Percentiles rank a stretch among this genome's conserved stretches.
phyloP scores from a whole-genome alignment of 108 stramenopile genomes.

The Thalassiosira profunda region DNA sequence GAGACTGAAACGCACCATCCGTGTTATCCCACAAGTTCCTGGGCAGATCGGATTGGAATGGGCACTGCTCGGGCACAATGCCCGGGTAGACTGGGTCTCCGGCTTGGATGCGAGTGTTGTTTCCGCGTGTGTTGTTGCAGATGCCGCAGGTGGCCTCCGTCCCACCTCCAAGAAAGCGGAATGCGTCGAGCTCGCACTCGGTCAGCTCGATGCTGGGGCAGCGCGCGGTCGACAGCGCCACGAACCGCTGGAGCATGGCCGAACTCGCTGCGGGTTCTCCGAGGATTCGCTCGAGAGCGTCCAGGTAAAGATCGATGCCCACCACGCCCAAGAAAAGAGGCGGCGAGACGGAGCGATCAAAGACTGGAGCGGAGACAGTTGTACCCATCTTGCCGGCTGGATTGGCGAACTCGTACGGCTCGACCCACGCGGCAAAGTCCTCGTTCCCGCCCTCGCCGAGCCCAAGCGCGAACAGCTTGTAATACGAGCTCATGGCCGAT shows the following conservation, averaged over 20 bases:
- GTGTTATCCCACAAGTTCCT: slow-evolving; percentile 31
- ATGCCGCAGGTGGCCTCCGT: slow-evolving; percentile 26
- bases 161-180: slow-evolving; percentile 32
- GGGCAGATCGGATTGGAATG: slow-evolving; percentile 12
- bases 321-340: slow-evolving; percentile 38
- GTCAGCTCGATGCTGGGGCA: slow-evolving; percentile 43
- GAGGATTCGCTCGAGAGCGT: slow-evolving; percentile 23
- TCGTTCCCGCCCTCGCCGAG: slow-evolving; percentile 46
- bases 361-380: slow-evolving; percentile 68
- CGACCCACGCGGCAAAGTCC: slow-evolving; percentile 63
- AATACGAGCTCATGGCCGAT: slow-evolving; percentile 55
- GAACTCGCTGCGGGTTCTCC: slow-evolving; percentile 26
- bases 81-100: slow-evolving; percentile 1
- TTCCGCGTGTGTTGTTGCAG: slow-evolving; percentile 28
- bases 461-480: slow-evolving; percentile 58
- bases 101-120: no score
- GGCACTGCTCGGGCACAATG: slow-evolving; percentile 17
- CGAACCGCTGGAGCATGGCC: slow-evolving; percentile 28
- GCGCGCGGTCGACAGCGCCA: slow-evolving; percentile 26
- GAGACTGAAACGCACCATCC: slow-evolving; percentile 4
- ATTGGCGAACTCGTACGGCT: slow-evolving; percentile 50
- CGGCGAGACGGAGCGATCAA: slow-evolving; percentile 39
- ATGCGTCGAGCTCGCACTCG: slow-evolving; percentile 30
- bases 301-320: slow-evolving; percentile 23
- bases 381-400: slow-evolving; percentile 36